A percentile compares a stretch with the other conserved stretches of the same genome.
Conservation (phyloP, 78 protist genomes). For the Chrysochromulina tobinii region DNA sequence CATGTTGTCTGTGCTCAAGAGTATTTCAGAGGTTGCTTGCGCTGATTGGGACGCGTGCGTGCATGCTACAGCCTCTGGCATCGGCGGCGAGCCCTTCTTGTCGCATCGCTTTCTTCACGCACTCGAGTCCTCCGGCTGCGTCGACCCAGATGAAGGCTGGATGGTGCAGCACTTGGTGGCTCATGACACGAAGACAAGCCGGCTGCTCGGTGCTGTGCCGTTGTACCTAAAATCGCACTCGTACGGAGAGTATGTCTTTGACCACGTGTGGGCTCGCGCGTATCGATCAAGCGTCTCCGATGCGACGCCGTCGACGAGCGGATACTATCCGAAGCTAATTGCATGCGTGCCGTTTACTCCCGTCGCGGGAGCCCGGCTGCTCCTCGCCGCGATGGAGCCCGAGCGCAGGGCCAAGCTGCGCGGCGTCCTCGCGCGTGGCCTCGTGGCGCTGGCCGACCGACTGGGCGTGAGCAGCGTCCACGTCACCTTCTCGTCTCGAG, state of each 20-base stretch:
- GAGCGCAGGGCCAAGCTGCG: background rate
- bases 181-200: no score
- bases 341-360: slow-evolving; percentile 36
- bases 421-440: background rate
- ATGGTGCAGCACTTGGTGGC: no score
- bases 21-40: no score
- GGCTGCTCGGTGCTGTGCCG: slow-evolving; percentile 6
- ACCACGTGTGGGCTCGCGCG: slow-evolving; percentile 38
- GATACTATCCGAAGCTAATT: slow-evolving; percentile 33
- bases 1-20: no score
- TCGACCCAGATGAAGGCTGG: no score
- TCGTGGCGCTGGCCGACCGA: background rate
- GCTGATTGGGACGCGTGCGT: no score
- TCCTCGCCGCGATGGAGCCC: background rate
- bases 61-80: no score
- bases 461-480: background rate
- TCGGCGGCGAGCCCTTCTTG: no score
- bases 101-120: no score
- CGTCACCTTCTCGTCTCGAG: slow-evolving; percentile 15
- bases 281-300: background rate
- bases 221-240: slow-evolving; percentile 13
- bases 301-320: background rate
- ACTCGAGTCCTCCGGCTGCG: no score
- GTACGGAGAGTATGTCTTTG: slow-evolving; percentile 33
- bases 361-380: slow-evolving; percentile 20